Evolutionary conservation across 75 land plant species (phyloP), one percentile per base, ranked within the genome.

Genomic region (Ceratopteris richardii): DNA sequence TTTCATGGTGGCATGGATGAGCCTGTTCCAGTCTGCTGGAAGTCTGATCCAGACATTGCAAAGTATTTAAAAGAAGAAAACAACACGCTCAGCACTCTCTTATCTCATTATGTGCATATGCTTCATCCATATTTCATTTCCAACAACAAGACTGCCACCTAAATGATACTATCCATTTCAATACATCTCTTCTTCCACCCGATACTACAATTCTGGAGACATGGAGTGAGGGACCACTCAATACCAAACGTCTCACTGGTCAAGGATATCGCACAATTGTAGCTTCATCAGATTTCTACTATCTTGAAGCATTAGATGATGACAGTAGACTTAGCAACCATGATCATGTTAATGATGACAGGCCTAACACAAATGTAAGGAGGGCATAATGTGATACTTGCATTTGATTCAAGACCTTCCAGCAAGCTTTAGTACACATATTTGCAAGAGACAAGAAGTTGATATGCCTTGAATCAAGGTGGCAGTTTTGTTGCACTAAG

Each of bases 1-100:
- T 80, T 33, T 69, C 97, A 91, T 54, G 82, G 63, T 7, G 97
- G 97, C 1, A 83, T 74, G 9, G 97, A 91, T 59, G 97, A 91
- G 73, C 66, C 88, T 31, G 41, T 57, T 41, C 79, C 83, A 17
- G 77, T 70, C 14, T 91, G 97, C 68, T 91, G 97, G 97, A 76
- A 84, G 41, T 31, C 69, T 33, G 80, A 80, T 51, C 67, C 82
- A 0, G 36, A 33, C 27, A 75, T 84, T 53, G 65, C 68, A n/a
- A 37, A 33, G 14, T 86, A 66, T 61, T 33, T 85, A 0, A 33
- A 33, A 33, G 52, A 70, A 7, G 59, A 54, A 9, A 75, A 75
- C 21, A 89, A 89, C 14, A 82, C 63, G 18, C 65, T 82, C 30
- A 63, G 55, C 56, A 58, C 71, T 29, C 70, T 91, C 11, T 75